Conservation (phyloP, 768 basidiomycete species). For the Agaricus subrufescens region DNA sequence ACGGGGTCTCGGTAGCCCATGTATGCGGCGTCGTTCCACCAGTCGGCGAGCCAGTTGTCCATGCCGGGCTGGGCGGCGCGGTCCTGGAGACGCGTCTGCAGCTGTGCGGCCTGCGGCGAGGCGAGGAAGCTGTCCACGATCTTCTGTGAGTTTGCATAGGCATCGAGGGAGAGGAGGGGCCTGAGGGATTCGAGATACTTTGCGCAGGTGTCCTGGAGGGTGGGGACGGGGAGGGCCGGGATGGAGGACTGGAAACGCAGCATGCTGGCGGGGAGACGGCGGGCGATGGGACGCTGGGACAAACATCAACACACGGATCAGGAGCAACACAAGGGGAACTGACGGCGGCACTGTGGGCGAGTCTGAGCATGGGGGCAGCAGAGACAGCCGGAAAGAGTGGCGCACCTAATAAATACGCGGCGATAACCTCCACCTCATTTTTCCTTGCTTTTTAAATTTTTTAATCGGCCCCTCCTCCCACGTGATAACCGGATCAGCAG, state of each 20-base stretch:
- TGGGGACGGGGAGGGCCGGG: slow-evolving; percentile 78
- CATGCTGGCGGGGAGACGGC: slow-evolving; percentile 50
- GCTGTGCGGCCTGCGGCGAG: slow-evolving; percentile 61
- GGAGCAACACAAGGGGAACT: neutral
- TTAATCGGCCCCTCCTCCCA: neutral
- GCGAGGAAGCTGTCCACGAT: slow-evolving; percentile 64
- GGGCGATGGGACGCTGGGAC: too few relatives aligned
- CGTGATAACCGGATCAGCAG: slow-evolving; percentile 6
- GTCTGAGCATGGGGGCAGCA: neutral
- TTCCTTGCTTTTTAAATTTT: neutral
- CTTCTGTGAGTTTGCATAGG: slow-evolving; percentile 52
- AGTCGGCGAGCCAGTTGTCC: slow-evolving; percentile 89
- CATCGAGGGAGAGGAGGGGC: slow-evolving; percentile 66
- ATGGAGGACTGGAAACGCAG: slow-evolving; percentile 69
- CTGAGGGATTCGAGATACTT: slow-evolving; percentile 87
- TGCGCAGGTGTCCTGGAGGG: slow-evolving; percentile 72
- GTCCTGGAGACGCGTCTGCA: slow-evolving; percentile 75
- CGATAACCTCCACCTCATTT: slow-evolving; percentile 1
- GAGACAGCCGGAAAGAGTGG: neutral
- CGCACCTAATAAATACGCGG: slow-evolving; percentile 4
- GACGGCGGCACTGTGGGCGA: slow-evolving; percentile 14
- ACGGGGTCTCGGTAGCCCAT: slow-evolving; percentile 88
- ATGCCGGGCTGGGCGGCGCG: slow-evolving; percentile 58
- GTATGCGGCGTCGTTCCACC: slow-evolving; percentile 96
- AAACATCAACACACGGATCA: too few relatives aligned